Conservation (phyloP, 2,329 filamentous ascomycete species). For the Ophiostoma fasciatum region DNA sequence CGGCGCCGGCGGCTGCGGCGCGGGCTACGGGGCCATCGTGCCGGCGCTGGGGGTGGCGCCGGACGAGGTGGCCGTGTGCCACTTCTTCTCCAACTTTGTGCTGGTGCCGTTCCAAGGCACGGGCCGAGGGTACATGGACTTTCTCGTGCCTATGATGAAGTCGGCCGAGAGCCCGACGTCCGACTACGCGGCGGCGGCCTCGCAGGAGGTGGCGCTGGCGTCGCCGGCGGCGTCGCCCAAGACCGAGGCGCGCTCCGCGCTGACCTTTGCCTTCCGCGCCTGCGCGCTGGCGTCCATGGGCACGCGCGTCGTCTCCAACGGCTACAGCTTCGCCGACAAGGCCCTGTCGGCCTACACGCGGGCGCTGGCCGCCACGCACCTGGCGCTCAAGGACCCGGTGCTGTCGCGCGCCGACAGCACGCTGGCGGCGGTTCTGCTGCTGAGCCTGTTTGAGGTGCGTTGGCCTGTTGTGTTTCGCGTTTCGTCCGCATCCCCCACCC, state of each 20-base stretch:
- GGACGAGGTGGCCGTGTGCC: conserved; percentile 40
- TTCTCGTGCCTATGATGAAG: conserved; percentile 39
- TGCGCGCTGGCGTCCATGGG: conserved; percentile 43
- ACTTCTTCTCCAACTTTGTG: conserved; percentile 47
- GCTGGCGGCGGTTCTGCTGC: conserved; percentile 41
- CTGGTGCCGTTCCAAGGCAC: conserved; percentile 35
- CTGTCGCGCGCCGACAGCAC: conserved; percentile 39
- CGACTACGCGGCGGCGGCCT: background rate
- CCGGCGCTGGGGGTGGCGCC: conserved; percentile 30
- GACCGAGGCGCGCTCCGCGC: conserved; percentile 10
- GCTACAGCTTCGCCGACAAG: conserved; percentile 20
- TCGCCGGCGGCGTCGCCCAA: background rate
- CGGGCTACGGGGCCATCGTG: too few species aligned
- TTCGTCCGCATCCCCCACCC: background rate
- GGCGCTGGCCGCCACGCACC: conserved; percentile 37
- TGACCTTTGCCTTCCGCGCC: conserved; percentile 42
- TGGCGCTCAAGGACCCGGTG: conserved; percentile 35
- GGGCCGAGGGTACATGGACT: conserved; percentile 43
- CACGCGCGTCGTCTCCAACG: conserved; percentile 28
- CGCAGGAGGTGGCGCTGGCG: background rate
- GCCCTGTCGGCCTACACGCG: conserved; percentile 39
- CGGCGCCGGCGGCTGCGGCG: conserved; percentile 11
- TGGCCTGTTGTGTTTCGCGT: too few species aligned
- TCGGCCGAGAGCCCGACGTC: conserved; percentile 15
- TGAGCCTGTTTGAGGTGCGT: conserved; percentile 48